Conservation (phyloP, 2,329 filamentous ascomycete species). For the Aspergillus fijiensis region DNA sequence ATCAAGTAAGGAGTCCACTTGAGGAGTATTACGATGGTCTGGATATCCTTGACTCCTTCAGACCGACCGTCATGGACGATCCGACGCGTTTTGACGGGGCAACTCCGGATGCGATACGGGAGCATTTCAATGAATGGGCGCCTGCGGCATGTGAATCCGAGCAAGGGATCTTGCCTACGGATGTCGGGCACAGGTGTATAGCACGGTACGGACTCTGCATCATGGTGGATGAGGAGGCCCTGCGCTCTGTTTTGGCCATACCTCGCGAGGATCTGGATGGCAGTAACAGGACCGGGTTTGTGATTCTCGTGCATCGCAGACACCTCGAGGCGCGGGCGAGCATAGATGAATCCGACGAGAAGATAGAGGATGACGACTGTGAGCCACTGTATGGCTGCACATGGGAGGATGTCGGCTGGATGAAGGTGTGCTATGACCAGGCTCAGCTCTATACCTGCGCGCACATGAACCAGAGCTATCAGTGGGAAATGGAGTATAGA, state of each 20-base stretch:
- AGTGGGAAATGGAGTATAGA: neutral
- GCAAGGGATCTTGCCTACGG: neutral
- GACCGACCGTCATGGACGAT: slow-evolving; percentile 5
- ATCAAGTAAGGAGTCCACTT: neutral
- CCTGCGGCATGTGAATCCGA: neutral
- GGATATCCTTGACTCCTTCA: neutral
- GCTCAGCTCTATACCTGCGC: neutral
- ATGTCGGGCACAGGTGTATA: neutral
- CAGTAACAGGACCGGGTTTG: neutral
- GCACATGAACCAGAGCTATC: neutral
- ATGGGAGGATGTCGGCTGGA: neutral
- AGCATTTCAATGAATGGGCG: slow-evolving; percentile 7
- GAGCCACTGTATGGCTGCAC: neutral
- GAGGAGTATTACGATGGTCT: neutral
- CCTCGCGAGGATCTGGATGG: neutral
- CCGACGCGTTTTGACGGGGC: neutral
- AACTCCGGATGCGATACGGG: neutral
- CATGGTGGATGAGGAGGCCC: slow-evolving; percentile 8
- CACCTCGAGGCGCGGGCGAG: neutral
- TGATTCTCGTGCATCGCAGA: neutral
- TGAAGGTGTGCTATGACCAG: neutral
- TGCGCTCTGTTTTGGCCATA: slow-evolving; percentile 3
- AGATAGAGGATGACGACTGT: neutral
- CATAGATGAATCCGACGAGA: neutral
- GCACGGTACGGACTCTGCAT: slow-evolving; percentile 5